These are phyloP conservation scores for Naganishia onofrii DNA, from an alignment of 768 basidiomycete species.

Conservation along the genomic window DNA sequence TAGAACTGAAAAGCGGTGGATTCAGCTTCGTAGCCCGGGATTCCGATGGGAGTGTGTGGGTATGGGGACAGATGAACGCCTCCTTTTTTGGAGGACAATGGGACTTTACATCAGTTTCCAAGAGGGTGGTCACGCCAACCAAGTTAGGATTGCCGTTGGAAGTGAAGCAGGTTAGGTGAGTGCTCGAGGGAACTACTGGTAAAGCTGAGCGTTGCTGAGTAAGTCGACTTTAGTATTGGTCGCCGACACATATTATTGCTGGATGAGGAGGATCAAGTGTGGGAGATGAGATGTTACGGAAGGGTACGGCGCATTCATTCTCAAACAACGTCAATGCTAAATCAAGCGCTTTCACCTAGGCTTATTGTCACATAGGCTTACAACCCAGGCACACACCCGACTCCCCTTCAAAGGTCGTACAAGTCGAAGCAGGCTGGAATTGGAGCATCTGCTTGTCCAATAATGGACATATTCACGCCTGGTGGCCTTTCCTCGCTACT, in stretches of 20 bases:
- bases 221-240: constrained; percentile 20
- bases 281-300: constrained; percentile 43
- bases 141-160: constrained; percentile 39
- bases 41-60: constrained; percentile 43
- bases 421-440: constrained; percentile 43
- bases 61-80: constrained; percentile 48
- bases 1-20: constrained; percentile 28
- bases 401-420: constrained; percentile 38
- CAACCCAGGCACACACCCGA: constrained; percentile 36
- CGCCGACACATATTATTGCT: constrained; percentile 45
- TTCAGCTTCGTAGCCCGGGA: constrained; percentile 46
- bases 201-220: no score
- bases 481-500: constrained; percentile 40
- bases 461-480: constrained; percentile 38
- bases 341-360: constrained; percentile 28
- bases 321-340: neutral
- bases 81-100: constrained; percentile 24
- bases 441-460: constrained; percentile 43
- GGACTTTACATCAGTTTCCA: constrained; percentile 38
- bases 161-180: neutral
- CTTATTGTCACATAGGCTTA: constrained; percentile 42
- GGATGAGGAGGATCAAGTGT: constrained; percentile 45
- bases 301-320: constrained; percentile 30
- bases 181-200: no score
- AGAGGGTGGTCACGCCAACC: constrained; percentile 38